Base-by-base conservation (phyloP, 495 filamentous ascomycete genomes). In the Penicillium dipodomyicola region DNA sequence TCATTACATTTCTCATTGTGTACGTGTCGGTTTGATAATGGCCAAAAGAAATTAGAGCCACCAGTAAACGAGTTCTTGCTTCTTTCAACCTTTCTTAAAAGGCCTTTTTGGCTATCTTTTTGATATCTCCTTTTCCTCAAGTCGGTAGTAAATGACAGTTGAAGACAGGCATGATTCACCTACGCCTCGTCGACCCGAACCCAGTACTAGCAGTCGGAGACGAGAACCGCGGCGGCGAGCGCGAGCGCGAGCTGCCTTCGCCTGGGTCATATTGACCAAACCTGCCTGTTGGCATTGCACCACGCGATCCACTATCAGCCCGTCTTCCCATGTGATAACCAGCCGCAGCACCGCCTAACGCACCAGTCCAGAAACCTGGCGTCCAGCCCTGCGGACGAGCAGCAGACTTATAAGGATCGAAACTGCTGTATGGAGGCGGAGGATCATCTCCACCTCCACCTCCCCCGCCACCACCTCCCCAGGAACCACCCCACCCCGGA, bases 281-380 rank as follows among this genome's bases (percentile, higher is more conserved):
- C 50, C 65, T 57, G 47, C 40, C 39, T 10, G 17, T 49, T 15
- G 27, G 9, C 37, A 39, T 30, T 2, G n/a, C 10, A 3, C n/a
- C 4, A 2, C 37, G 37, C 10, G 30, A 35, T 43, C 39, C 37
- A 48, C 65, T 48, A 54, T 64, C 64, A 58, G 68, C 68, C 54
- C 79, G 73, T 47, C 81, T 82, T 2, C 88, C 87, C 19, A 89
- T 82, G 37, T 81, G 63, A 67, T 92, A 93, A 5, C 79, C 82
- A 12, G 84, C 88, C 9, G 88, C 88, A 2, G 84, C 86, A 39
- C 91, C 90, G 39, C 82, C 81, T 8, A 85, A 71, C 4, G 88
- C 77, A 1, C 93, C 93, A 17, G 81, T 79, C 94, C 91, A 96
- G 65, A 96, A 96, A 0, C 94, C 93, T 4, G 93, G 92, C 46